phyloP scores from a whole-genome alignment of 2,329 filamentous ascomycete genomes.

The Chaetoscypha palmicola region DNA sequence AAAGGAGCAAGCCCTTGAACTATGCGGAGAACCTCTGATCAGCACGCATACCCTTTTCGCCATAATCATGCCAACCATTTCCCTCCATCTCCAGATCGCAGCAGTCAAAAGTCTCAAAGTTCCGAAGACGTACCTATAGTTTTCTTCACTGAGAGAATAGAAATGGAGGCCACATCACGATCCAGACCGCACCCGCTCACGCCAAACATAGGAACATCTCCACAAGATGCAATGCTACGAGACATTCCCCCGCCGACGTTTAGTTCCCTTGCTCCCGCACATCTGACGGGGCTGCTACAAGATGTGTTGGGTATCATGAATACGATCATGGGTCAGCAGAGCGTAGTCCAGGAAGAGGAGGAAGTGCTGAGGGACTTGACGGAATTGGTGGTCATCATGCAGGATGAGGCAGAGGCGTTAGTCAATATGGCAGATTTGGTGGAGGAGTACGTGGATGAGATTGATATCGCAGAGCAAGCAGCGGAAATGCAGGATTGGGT shows the following conservation, averaged over 20 bases:
- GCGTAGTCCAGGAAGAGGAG: slow-evolving; percentile 10
- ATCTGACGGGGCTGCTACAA: slow-evolving; percentile 15
- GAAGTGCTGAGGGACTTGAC: slow-evolving; percentile 12
- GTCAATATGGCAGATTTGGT: slow-evolving; percentile 15
- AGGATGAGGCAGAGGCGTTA: slow-evolving; percentile 19
- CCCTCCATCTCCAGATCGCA: neutral
- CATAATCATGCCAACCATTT: neutral
- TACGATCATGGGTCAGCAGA: slow-evolving; percentile 12
- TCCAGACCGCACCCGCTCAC: neutral
- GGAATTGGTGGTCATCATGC: slow-evolving; percentile 19
- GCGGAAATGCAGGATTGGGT: slow-evolving; percentile 6
- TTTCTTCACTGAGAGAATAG: neutral
- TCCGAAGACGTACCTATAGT: neutral
- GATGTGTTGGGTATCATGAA: slow-evolving; percentile 19
- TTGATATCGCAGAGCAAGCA: slow-evolving; percentile 5
- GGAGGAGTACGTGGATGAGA: slow-evolving; percentile 17
- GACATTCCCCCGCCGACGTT: slow-evolving; percentile 6
- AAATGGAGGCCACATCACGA: neutral
- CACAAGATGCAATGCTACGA: slow-evolving; percentile 47
- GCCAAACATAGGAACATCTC: neutral
- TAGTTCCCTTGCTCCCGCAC: slow-evolving; percentile 12
- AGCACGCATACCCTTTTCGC: neutral
- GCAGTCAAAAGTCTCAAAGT: neutral
- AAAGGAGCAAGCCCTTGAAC: no score
- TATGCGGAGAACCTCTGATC: neutral